Percentiles rank a stretch among this genome's conserved stretches.
Conservation (phyloP, 2,329 filamentous ascomycete genomes). For the Cladophialophora carrionii region DNA sequence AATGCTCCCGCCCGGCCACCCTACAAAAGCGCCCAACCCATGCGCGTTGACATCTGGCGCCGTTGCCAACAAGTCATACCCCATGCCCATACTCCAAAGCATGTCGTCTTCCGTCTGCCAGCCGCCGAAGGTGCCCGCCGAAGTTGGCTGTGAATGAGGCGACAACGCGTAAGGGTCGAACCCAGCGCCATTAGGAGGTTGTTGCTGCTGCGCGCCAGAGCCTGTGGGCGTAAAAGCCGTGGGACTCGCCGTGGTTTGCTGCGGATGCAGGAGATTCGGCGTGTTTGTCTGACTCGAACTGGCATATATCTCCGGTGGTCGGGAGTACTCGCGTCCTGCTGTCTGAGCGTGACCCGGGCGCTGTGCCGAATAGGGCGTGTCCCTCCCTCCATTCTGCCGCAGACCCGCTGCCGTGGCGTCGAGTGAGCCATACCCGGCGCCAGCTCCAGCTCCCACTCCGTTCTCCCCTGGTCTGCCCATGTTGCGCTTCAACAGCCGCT, state of each 20-base stretch:
- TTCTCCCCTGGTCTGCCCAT: slow-evolving; percentile 7
- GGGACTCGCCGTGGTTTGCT: slow-evolving; percentile 21
- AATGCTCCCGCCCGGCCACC: slow-evolving; percentile 24
- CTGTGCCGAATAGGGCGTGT: slow-evolving; percentile 1
- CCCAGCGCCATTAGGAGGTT: not conserved
- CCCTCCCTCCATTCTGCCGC: slow-evolving; percentile 12
- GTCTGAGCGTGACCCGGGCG: not conserved
- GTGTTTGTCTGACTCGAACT: not conserved
- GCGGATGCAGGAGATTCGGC: slow-evolving; percentile 15
- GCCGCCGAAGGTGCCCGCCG: slow-evolving; percentile 31
- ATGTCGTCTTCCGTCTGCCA: slow-evolving; percentile 39
- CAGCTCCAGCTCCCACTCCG: too few species aligned
- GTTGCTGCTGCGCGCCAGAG: slow-evolving; percentile 13
- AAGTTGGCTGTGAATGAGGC: slow-evolving; percentile 27
- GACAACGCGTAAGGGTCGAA: slow-evolving; percentile 30
- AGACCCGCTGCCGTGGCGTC: slow-evolving; percentile 2
- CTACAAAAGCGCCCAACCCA: slow-evolving; percentile 26
- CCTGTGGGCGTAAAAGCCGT: slow-evolving; percentile 17
- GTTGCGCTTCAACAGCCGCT: slow-evolving; percentile 34
- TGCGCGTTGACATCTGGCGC: slow-evolving; percentile 34
- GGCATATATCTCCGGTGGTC: slow-evolving; percentile 7
- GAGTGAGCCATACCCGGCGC: not conserved
- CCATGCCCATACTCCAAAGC: slow-evolving; percentile 39
- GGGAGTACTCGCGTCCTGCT: not conserved
- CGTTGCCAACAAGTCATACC: slow-evolving; percentile 37